These are phyloP conservation scores for Schrenkiella parvula DNA, from an alignment of 345 rosid genomes.

Conservation along the genomic window DNA sequence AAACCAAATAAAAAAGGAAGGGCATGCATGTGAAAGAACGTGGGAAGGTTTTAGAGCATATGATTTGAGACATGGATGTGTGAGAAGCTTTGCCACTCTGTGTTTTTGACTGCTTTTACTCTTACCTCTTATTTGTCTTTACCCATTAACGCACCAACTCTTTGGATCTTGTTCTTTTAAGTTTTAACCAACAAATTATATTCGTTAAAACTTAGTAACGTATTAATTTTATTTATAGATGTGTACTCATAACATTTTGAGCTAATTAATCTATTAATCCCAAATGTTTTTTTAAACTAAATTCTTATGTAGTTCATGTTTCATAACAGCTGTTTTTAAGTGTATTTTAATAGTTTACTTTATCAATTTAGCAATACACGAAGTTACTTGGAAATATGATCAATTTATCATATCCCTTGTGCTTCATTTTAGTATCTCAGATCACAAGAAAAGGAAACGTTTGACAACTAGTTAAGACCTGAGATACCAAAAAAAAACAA, in stretches of 20 bases:
- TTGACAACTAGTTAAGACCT: not conserved
- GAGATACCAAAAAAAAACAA: not conserved
- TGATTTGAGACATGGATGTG: slow-evolving; percentile 27
- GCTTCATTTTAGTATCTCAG: not conserved
- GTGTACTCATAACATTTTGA: not conserved
- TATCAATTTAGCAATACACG: not conserved
- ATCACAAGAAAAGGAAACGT: not conserved
- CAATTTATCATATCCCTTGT: not conserved
- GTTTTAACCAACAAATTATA: not conserved
- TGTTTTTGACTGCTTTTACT: slow-evolving; percentile 27
- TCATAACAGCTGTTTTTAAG: not conserved
- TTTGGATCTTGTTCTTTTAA: slow-evolving; percentile 2
- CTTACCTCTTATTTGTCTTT: slow-evolving; percentile 16
- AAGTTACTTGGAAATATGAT: not conserved
- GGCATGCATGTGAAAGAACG: slow-evolving; percentile 31
- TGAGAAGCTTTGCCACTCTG: slow-evolving; percentile 25
- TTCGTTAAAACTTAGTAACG: not conserved
- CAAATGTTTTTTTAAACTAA: not conserved
- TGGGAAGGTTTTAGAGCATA: slow-evolving; percentile 25
- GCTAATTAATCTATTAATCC: not conserved
- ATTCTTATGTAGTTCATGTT: not conserved
- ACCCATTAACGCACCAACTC: slow-evolving; percentile 16
- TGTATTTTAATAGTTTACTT: not conserved
- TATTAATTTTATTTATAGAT: not conserved
- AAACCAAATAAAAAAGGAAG: not conserved